phyloP scores from a whole-genome alignment of 2,329 filamentous ascomycete species.

The Didymella segeticola region DNA sequence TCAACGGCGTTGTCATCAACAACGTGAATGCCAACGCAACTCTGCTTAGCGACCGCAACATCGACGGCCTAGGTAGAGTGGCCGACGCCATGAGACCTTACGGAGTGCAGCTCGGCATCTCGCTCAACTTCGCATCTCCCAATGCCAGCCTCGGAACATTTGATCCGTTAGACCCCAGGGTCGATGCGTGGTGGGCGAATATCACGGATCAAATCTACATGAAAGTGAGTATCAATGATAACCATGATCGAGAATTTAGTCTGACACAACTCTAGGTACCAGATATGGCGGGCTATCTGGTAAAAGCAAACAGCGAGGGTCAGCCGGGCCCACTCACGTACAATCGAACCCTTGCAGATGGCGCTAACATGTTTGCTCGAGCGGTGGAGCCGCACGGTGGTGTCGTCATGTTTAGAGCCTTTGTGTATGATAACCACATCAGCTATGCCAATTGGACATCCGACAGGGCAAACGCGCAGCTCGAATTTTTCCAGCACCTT shows the following conservation, averaged over 20 bases:
- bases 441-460: constrained; percentile 67
- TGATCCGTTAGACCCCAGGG: constrained; percentile 67
- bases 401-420: constrained; percentile 76
- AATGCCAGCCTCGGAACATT: constrained; percentile 63
- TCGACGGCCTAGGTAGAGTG: constrained; percentile 67
- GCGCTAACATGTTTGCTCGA: constrained; percentile 76
- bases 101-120: constrained; percentile 69
- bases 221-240: constrained; percentile 49
- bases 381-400: constrained; percentile 93
- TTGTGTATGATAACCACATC: constrained; percentile 69
- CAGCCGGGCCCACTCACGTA: constrained; percentile 74
- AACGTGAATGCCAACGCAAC: constrained; percentile 74
- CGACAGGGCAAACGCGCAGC: constrained; percentile 73
- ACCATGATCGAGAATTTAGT: neutral
- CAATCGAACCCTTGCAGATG: constrained; percentile 71
- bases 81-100: constrained; percentile 72
- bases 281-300: constrained; percentile 71
- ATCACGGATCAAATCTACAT: constrained; percentile 66
- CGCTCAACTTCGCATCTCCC: constrained; percentile 73
- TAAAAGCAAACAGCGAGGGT: constrained; percentile 76
- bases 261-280: constrained; percentile 47
- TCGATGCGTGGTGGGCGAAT: constrained; percentile 68
- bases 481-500: constrained; percentile 69
- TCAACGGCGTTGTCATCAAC: constrained; percentile 73
- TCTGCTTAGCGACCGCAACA: constrained; percentile 62